Evolutionary conservation across 116 monocot genomes (phyloP), one percentile per base, ranked within the genome.

Genomic region (Papilionanthe hybrid): DNA sequence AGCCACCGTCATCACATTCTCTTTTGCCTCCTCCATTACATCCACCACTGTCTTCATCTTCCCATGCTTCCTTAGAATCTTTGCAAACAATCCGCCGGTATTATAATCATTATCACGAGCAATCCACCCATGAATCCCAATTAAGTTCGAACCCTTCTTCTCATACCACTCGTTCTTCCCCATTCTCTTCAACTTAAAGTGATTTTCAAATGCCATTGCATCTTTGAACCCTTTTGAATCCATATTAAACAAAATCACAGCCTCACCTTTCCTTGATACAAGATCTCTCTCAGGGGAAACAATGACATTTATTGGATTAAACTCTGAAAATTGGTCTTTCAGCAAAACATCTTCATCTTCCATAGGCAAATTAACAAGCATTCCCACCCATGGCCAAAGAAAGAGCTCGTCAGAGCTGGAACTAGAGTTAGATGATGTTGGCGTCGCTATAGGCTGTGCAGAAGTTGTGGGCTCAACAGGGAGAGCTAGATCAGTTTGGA

Each of bases 351-450:
- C 43, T 10, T 76, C 71, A 15, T 56, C 83, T 27, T 60, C 60
- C 60, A 67, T 48, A 8, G 68, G 60, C 19, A 75, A 78, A 48
- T 81, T 83, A 10, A 79, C 83, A 29, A 88, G 75, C 47, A 88
- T 20, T 7, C 81, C 82, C 18, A 45, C 69, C 88, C 88, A 88
- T 0, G 88, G 88, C 86, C 85, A 88, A 27, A 83, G 83, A 75
- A 83, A 85, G 50, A 67, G 80, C 60, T 88, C 83, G 19, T 65
- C 79, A 18, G 53, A 12, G n/a, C 75, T 42, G 17, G 84, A 29
- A 23, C 23, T 2, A 0, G 41, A 15, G 7, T 7, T 29, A 20
- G 80, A 53, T 15, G 83, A 42, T 19, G 80, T 55, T 17, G 42
- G 25, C 43, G 22, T n/a, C 18, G 42, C 13, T 3, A 75, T 3